Evolutionary conservation across 306 rosid genomes (phyloP).

Genomic region (Trichosanthes cucumerina): DNA sequence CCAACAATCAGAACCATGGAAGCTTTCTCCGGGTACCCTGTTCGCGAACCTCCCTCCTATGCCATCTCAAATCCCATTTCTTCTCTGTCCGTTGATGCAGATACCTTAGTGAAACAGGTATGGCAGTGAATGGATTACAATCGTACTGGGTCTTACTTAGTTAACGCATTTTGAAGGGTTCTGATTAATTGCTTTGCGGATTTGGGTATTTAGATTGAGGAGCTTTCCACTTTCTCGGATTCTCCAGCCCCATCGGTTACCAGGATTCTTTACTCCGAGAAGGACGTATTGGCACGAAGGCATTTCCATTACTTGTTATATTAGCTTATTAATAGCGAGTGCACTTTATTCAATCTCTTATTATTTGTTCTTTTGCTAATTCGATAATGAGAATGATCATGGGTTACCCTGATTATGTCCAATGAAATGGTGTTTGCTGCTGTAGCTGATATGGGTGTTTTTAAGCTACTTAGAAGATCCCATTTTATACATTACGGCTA

Average conservation of each 20-base stretch:
- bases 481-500: neutral
- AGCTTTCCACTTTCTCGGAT: slow-evolving; percentile 71
- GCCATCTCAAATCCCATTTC: slow-evolving; percentile 17
- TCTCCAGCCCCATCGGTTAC: slow-evolving; percentile 90
- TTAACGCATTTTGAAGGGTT: neutral
- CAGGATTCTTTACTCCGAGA: slow-evolving; percentile 67
- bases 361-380: neutral
- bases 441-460: neutral
- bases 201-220: slow-evolving; percentile 50
- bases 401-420: neutral
- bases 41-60: slow-evolving; percentile 41
- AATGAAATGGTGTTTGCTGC: neutral
- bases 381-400: neutral
- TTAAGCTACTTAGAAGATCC: neutral
- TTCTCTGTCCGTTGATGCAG: slow-evolving; percentile 52
- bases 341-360: neutral
- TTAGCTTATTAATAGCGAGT: neutral
- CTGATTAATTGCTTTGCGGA: slow-evolving; percentile 2
- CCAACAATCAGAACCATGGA: slow-evolving; percentile 72
- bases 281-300: slow-evolving; percentile 86
- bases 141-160: neutral
- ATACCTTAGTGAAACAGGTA: slow-evolving; percentile 71
- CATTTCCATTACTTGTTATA: slow-evolving; percentile 1
- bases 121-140: neutral
- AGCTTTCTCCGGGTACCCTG: slow-evolving; percentile 70